Evolutionary conservation across 805 yeast species (phyloP).

Genomic region (Lachancea kluyveri): DNA sequence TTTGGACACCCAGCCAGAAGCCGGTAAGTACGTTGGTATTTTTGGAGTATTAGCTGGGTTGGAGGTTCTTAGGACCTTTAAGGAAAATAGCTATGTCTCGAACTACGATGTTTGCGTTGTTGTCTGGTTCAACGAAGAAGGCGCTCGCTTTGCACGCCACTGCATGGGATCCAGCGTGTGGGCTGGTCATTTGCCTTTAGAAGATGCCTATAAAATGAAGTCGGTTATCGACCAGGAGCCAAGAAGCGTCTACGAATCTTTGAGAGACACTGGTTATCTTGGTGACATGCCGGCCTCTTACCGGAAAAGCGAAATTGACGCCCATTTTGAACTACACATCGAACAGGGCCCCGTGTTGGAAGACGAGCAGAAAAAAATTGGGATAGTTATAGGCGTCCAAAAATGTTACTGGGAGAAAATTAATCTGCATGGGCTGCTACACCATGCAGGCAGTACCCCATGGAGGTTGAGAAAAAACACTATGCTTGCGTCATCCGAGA

Average conservation of each 20-base stretch:
- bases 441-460: constrained; percentile 72
- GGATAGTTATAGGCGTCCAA: constrained; percentile 61
- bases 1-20: constrained; percentile 68
- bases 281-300: constrained; percentile 44
- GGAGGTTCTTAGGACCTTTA: constrained; percentile 56
- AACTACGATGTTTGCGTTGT: constrained; percentile 55
- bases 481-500: constrained; percentile 46
- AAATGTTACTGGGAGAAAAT: constrained; percentile 56
- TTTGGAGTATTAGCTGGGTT: constrained; percentile 59
- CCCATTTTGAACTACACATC: constrained; percentile 66
- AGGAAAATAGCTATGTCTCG: constrained; percentile 50
- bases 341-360: constrained; percentile 71
- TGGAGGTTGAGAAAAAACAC: constrained; percentile 52
- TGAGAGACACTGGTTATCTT: constrained; percentile 53
- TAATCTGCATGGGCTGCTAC: constrained; percentile 49
- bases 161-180: constrained; percentile 60
- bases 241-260: constrained; percentile 45
- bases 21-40: constrained; percentile 69
- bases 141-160: constrained; percentile 61
- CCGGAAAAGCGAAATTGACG: constrained; percentile 45
- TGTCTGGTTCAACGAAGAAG: constrained; percentile 71
- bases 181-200: constrained; percentile 43
- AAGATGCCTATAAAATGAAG: constrained; percentile 42
- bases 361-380: constrained; percentile 45
- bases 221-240: constrained; percentile 45